These are phyloP conservation scores for Chenopodium suecicum DNA, from an alignment of 148 eudicot genomes.

Conservation along the genomic window DNA sequence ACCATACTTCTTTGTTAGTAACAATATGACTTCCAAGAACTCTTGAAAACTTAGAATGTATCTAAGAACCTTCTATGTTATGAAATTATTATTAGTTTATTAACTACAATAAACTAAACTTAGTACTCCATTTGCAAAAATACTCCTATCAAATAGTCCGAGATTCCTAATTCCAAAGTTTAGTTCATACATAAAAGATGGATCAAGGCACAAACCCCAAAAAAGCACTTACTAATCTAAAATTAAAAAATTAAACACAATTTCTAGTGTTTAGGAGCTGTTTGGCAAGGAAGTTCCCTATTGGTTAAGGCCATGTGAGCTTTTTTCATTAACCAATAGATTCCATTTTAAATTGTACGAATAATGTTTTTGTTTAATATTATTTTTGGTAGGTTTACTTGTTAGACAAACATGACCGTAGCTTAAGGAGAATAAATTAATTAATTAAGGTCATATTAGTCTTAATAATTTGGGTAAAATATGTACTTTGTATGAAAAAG, in stretches of 20 bases:
- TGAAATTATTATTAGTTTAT: not conserved
- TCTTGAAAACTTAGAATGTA: not conserved
- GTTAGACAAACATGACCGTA: not conserved
- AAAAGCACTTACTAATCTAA: not conserved
- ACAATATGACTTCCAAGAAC: not conserved
- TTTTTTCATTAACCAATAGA: constrained; percentile 14
- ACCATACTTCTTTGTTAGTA: not conserved
- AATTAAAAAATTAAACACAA: not conserved
- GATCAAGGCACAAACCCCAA: not conserved
- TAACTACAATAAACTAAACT: not conserved
- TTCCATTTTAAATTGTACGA: constrained; percentile 8
- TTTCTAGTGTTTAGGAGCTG: not conserved
- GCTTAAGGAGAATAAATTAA: not conserved
- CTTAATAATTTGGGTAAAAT: constrained; percentile 9
- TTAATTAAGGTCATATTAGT: not conserved
- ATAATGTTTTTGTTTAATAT: not conserved
- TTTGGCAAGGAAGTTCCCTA: not conserved
- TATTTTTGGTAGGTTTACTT: not conserved
- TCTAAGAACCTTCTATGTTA: not conserved
- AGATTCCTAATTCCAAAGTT: not conserved
- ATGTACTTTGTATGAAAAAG: not conserved
- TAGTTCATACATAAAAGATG: not conserved
- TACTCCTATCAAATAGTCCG: not conserved
- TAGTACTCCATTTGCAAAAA: not conserved
- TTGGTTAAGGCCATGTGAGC: constrained; percentile 8